Evolutionary conservation across 768 basidiomycete species (phyloP).

Genomic region (Inosperma sp.): DNA sequence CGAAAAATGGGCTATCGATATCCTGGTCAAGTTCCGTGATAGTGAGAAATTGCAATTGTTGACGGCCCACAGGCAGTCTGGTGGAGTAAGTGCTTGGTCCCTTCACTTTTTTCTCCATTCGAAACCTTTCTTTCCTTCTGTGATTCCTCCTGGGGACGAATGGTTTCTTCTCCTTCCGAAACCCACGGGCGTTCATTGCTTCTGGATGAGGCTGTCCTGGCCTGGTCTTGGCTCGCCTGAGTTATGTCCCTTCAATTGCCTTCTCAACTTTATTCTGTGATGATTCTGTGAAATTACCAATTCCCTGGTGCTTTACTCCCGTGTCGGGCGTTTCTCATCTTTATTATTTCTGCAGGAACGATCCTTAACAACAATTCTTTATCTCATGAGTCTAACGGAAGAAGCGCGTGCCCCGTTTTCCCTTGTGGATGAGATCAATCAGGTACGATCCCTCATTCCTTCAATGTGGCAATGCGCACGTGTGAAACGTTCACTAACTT

Average conservation of each 20-base stretch:
- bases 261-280: too few species aligned
- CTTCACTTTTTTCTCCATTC: constrained; percentile 1
- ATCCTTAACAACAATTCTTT: constrained; percentile 92
- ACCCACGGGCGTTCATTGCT: too few species aligned
- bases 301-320: too few species aligned
- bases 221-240: too few species aligned
- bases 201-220: too few species aligned
- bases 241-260: too few species aligned
- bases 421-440: constrained; percentile 98
- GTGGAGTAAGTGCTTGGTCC: constrained; percentile 74
- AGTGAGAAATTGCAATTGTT: constrained; percentile 81
- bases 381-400: constrained; percentile 93
- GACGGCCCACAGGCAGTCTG: constrained; percentile 88
- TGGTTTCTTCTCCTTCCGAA: too few species aligned
- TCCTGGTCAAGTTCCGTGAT: constrained; percentile 93
- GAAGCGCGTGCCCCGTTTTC: constrained; percentile 95
- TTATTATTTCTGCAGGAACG: constrained; percentile 64
- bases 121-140: not conserved
- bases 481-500: too few species aligned
- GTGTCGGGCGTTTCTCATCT: not conserved
- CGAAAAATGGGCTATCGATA: constrained; percentile 94
- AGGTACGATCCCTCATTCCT: constrained; percentile 42
- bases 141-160: not conserved
- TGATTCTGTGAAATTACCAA: too few species aligned
- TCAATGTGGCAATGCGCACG: not conserved